A percentile compares a stretch with the other conserved stretches of the same genome.
phyloP scores from a whole-genome alignment of 257 asterid species.

The Solanum ahanhuiri region DNA sequence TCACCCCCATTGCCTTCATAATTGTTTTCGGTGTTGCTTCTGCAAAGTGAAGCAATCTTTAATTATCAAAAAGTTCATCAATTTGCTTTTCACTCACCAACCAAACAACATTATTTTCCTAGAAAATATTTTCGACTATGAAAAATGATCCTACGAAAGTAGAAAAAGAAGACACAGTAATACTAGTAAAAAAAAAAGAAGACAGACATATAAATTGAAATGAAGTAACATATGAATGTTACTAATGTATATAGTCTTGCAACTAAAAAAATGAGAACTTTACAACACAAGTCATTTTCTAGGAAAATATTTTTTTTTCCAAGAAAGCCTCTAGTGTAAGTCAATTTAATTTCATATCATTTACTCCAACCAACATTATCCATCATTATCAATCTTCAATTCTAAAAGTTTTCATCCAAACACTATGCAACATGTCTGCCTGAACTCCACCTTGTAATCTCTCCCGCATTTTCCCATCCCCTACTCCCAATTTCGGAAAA shows the following conservation, averaged over 20 bases:
- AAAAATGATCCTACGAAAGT: background rate
- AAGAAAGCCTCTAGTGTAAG: background rate
- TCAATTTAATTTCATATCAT: background rate
- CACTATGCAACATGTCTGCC: background rate
- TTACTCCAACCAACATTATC: background rate
- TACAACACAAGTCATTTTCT: background rate
- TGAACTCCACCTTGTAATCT: background rate
- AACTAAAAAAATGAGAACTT: background rate
- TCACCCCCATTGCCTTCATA: conserved; percentile 87
- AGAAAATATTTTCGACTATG: background rate
- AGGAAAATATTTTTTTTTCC: background rate
- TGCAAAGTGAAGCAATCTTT: conserved; percentile 18
- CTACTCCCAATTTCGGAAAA: background rate
- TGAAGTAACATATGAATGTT: background rate
- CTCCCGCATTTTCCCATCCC: background rate
- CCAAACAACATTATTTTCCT: background rate
- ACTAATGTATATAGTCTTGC: background rate
- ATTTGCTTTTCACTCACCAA: background rate
- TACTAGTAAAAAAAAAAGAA: background rate
- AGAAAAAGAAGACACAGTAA: background rate
- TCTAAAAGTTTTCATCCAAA: background rate
- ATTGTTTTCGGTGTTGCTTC: conserved; percentile 91
- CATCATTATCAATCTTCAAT: background rate
- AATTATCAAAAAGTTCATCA: background rate
- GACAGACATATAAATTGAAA: background rate